Percentiles rank a stretch among this genome's conserved stretches.
phyloP scores from a whole-genome alignment of 164 flowering plant genomes.

The grape (Vitis vinifera) region DNA sequence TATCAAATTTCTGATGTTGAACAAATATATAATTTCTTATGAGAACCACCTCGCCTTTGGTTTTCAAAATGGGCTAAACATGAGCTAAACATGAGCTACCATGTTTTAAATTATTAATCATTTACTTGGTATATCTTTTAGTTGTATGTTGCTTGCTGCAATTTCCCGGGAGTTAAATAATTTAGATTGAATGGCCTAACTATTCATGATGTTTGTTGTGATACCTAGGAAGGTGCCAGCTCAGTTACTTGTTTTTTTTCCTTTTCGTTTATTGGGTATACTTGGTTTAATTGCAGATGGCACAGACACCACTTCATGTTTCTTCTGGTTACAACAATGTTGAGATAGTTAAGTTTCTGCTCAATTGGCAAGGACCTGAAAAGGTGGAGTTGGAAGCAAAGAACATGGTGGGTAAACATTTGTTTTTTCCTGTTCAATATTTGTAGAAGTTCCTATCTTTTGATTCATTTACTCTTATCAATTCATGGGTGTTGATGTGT shows the following conservation, averaged over 20 bases:
- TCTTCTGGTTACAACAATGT: slow-evolving; percentile 75
- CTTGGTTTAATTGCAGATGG: slow-evolving; percentile 61
- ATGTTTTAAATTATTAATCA: no score
- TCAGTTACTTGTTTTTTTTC: background rate
- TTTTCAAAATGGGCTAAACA: background rate
- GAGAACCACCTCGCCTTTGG: background rate
- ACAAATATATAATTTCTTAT: background rate
- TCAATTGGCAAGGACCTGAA: slow-evolving; percentile 65
- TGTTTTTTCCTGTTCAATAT: background rate
- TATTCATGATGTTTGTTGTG: background rate
- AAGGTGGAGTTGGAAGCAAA: slow-evolving; percentile 84
- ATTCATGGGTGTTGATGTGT: slow-evolving; percentile 6
- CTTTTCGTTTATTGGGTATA: background rate
- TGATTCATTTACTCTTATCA: background rate
- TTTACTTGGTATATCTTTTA: background rate
- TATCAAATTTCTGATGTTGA: no score
- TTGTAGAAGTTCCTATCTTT: background rate
- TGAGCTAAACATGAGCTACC: background rate
- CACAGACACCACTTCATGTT: slow-evolving; percentile 92
- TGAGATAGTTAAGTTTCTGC: slow-evolving; percentile 71
- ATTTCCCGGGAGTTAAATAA: background rate
- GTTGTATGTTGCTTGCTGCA: background rate
- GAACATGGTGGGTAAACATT: slow-evolving; percentile 68
- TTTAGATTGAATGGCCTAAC: background rate
- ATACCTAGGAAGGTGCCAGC: background rate